Evolutionary conservation across 768 basidiomycete species (phyloP).

Genomic region (Tulasnella sp.): DNA sequence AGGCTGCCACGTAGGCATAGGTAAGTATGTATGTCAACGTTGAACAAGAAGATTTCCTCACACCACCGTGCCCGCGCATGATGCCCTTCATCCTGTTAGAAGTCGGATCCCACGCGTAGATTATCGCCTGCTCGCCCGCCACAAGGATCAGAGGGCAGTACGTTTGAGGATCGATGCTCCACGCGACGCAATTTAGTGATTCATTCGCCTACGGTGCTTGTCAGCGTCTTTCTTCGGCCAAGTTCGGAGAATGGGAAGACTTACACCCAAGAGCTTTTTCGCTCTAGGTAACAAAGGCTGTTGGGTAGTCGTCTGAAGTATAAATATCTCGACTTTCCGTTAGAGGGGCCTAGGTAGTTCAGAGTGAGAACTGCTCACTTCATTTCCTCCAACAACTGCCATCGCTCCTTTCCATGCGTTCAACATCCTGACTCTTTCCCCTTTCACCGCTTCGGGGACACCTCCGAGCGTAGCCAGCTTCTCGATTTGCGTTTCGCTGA

Average conservation of each 20-base stretch:
- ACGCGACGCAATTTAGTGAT: neutral
- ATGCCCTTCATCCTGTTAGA: neutral
- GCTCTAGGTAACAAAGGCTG: neutral
- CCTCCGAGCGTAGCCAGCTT: neutral
- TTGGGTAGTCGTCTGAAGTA: neutral
- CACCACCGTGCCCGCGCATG: neutral
- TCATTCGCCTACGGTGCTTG: neutral
- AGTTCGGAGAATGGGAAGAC: neutral
- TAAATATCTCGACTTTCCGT: neutral
- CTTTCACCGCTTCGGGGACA: neutral
- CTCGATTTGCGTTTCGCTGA: neutral
- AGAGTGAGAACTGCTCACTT: neutral
- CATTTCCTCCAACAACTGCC: neutral
- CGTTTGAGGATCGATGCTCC: conserved; percentile 3
- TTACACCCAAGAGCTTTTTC: neutral
- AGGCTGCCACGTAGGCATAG: neutral
- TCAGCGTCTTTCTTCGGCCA: neutral
- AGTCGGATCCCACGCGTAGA: neutral
- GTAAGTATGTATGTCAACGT: neutral
- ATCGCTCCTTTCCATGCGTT: neutral
- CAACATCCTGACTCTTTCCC: neutral
- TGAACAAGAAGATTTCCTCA: neutral
- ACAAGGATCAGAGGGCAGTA: neutral
- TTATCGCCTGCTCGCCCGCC: neutral
- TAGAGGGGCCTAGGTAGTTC: neutral